Evolutionary conservation across 495 filamentous ascomycete species (phyloP), one percentile per base, ranked within the genome.

Genomic region (Penicillium paxilli): DNA sequence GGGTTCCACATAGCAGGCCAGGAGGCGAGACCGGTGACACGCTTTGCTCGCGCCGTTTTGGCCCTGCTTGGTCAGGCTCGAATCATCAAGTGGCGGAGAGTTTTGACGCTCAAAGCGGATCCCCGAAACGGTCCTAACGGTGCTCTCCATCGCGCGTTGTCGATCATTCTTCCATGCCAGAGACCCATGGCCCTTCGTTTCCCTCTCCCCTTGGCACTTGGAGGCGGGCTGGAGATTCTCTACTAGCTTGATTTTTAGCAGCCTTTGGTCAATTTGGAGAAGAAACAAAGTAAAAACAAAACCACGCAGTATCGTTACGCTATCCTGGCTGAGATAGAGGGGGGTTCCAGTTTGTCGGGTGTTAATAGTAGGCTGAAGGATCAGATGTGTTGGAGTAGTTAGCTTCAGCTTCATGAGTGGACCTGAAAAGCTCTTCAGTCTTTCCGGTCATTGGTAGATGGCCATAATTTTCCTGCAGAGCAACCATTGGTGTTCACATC

Each of bases 91-190:
- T 41, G 49, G 48, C 50, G 44, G 44, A 49, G 21, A 10, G 32
- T 5, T 38, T 19, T 38, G 35, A 24, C 53, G n/a, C 30, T 44
- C 22, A 37, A 40, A 23, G 47, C 46, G 47, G 47, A 28, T n/a
- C n/a, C 47, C 28, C 54, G 24, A 53, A 63, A 63, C 59, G 54
- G 63, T 58, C 60, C 24, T 49, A 66, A 66, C 63, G 63, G 60
- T 62, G 40, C 48, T 47, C 33, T 42, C 47, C 47, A 59, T 51
- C 30, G 25, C 37, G 35, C 35, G 16, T 51, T 55, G 59, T 65
- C 59, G 63, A 65, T 65, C 63, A 58, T 55, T 59, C 49, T 20
- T 35, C 33, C n/a, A n/a, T 40, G 37, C 49, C 26, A 47, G 35
- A 1, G 16, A 7, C 35, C 35, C 35, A 38, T 38, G 11, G n/a